Conservation (phyloP, 2,329 filamentous ascomycete species). For the Pseudogymnoascus destructans region DNA sequence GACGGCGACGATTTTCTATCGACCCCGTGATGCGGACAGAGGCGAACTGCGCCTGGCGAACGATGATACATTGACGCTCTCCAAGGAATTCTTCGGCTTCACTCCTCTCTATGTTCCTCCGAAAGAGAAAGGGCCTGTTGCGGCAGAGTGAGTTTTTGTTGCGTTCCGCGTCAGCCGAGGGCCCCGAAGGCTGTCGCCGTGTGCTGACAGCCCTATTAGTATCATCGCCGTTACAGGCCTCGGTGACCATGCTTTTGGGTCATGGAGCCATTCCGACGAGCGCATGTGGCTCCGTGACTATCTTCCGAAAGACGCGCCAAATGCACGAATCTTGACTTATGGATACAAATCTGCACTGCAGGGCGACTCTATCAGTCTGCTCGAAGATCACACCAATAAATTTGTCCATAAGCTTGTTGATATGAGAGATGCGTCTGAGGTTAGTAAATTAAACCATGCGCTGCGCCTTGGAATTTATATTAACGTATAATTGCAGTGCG, state of each 20-base stretch:
- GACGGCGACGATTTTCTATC: constrained; percentile 3
- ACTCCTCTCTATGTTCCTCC: background rate
- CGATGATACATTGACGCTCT: background rate
- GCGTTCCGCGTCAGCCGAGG: background rate
- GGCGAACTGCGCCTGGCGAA: background rate
- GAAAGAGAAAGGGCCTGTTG: background rate
- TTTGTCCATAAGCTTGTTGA: constrained; percentile 5
- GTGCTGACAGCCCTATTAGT: constrained; percentile 1
- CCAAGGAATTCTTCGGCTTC: background rate
- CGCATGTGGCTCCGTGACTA: constrained; percentile 11
- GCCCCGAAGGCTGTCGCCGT: background rate
- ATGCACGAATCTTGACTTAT: constrained; percentile 11
- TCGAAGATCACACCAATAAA: background rate
- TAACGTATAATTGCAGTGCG: background rate
- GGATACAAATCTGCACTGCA: constrained; percentile 10
- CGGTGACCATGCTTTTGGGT: constrained; percentile 10
- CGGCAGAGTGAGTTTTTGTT: background rate
- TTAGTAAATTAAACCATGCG: background rate
- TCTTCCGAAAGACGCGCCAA: constrained; percentile 5
- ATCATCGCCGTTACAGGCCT: constrained; percentile 12
- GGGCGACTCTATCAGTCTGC: background rate
- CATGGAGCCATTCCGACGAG: background rate
- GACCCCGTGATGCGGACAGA: background rate
- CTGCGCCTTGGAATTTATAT: background rate
- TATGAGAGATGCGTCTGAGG: constrained; percentile 5